Evolutionary conservation across 768 basidiomycete species (phyloP).

Genomic region (Dentipellis fragilis): DNA sequence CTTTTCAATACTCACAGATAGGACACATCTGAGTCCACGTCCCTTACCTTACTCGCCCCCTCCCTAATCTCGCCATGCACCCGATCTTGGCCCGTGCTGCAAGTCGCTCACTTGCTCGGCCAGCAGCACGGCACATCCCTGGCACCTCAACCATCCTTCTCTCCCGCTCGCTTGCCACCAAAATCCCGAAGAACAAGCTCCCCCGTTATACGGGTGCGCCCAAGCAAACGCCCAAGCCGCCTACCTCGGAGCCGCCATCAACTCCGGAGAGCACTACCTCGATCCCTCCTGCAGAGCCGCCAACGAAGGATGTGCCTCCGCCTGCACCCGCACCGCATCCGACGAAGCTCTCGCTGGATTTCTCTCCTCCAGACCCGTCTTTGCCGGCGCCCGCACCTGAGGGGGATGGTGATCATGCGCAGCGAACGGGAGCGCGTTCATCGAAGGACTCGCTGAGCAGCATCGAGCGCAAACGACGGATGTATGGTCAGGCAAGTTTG

Average conservation of each 20-base stretch:
- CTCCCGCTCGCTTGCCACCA: neutral
- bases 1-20: no score
- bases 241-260: neutral
- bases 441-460: conserved; percentile 71
- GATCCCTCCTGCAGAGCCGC: neutral
- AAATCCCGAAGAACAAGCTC: neutral
- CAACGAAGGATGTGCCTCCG: neutral
- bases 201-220: neutral
- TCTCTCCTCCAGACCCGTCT: conserved; percentile 32
- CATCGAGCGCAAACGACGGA: conserved; percentile 60
- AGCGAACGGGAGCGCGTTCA: conserved; percentile 67
- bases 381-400: conserved; percentile 10
- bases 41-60: neutral
- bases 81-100: neutral
- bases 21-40: neutral
- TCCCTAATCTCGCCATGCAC: neutral
- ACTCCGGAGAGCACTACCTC: neutral
- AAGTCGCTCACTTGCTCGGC: neutral
- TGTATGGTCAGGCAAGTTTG: conserved; percentile 44
- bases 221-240: neutral
- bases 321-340: conserved; percentile 28
- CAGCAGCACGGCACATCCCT: neutral
- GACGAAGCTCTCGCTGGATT: conserved; percentile 36
- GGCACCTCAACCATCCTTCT: neutral
- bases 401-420: conserved; percentile 30